Evolutionary conservation across 208 protist species (phyloP), one percentile per base, ranked within the genome.

Genomic region (Wallacemonas rigidus): DNA sequence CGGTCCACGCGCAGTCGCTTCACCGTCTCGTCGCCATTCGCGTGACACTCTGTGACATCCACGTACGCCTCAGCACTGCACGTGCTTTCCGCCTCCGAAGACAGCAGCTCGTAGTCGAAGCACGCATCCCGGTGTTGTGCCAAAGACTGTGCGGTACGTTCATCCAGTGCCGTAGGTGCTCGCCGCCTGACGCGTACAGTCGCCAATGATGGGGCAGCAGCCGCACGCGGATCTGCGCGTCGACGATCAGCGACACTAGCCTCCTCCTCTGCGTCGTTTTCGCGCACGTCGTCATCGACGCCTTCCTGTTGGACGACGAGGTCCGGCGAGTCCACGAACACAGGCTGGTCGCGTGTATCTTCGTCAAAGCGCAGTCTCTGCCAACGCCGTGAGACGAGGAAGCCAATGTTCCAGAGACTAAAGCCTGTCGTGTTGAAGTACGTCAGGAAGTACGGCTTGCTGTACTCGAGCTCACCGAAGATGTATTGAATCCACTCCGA

Each of bases 381-480:
- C 87, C 95, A 94, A 9, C 72, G 71, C 43, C 76, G 72, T 43
- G 76, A 75, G 1, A 96, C 3, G 7, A 94, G 39, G 68, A 85
- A 97, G 35, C 92, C 91, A 0, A 89, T 39, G 62, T 95, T 95
- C 82, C 90, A 97, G 1, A 97, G 63, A 44, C 79, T 87, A 77
- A 98, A 98, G 0, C 75, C 80, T 0, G 82, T 85, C 1, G 92
- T 97, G 75, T 97, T 97, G 69, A 98, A 97, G 71, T 93, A 98
- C 1, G 93, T 98, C 53, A 98, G 75, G 56, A 98, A 97, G 67
- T 89, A 97, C 3, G 93, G 93, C 60, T 93, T 90, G 64, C 89
- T 83, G 76, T 87, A 97, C 14, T 95, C 74, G 4, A 95, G 67
- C 12, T 85, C 69, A 17, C 77, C 85, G 69, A 97, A 98, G 45